Evolutionary conservation across 352 stramenopile genomes (phyloP), one percentile per base, ranked within the genome.

Genomic region (Phytopythium chamaehyphon): DNA sequence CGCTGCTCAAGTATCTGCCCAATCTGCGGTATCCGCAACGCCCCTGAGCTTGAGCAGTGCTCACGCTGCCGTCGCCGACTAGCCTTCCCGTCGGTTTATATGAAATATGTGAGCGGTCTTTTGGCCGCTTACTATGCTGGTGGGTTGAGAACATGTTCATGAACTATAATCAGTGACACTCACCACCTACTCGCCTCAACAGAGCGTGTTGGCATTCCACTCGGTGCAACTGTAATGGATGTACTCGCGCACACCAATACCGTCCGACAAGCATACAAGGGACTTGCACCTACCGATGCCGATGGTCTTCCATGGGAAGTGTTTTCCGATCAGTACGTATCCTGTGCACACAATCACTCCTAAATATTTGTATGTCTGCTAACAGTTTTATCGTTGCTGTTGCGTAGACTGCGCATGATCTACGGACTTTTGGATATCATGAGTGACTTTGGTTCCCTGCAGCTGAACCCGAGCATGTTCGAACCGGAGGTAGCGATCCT

Each of bases 381-480:
- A 18, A 56, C n/a, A 10, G 11, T 22, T 16, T 33, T 23, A 18
- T 14, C 21, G 10, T 24, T 15, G 18, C 22, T 14, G 16, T 35
- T 38, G 14, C 22, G 18, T 43, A 93, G 83, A 53, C 55, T 93
- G 54, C 77, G 79, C 26, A 87, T 87, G 74, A 79, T 94, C 39
- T 94, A 90, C 57, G 73, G 70, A 0, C 49, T 91, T 21, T 48
- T 94, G 4, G 84, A 94, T 47, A 71, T 94, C 39, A 72, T 84
- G 55, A 91, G 79, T 59, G 70, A 89, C 51, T 90, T 93, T 56
- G 79, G 84, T 6, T 73, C 84, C 15, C 55, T 91, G 21, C 73
- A 86, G 57, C 66, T 94, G 9, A 81, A 86, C 19, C 54, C 72
- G 1, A 63, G 82, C 48, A 46, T 88, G 18, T 92, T 94, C 38